Evolutionary conservation across 805 yeast species (phyloP), one percentile per base, ranked within the genome.

Genomic region (Hermanozyma aechmeae): DNA sequence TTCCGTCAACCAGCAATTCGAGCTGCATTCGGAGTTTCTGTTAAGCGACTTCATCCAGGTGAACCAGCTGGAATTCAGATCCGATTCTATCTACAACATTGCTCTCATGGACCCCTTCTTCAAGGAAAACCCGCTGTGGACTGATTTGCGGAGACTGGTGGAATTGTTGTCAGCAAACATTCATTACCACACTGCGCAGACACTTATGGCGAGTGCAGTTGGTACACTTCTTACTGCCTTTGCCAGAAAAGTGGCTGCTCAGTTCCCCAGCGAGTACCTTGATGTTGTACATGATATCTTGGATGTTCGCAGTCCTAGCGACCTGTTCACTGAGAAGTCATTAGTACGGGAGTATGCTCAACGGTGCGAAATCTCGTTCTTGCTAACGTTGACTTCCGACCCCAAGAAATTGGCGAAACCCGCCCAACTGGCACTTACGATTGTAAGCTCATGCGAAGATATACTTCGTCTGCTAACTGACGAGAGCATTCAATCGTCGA

Each of bases 151-250:
- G n/a, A n/a, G n/a, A n/a, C n/a, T n/a, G n/a, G n/a, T n/a, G n/a
- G n/a, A n/a, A n/a, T n/a, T n/a, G n/a, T n/a, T n/a, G n/a, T n/a
- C n/a, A n/a, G 51, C 76, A 25, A 77, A 78, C 42, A 46, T 75
- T 27, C 84, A 84, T 37, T 67, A 65, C 40, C 65, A 74, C 6
- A 66, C 75, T 23, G 68, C 87, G 1, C 94, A 85, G 43, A 61
- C 77, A 11, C 60, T 72, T 4, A 70, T 81, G 13, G 79, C 84
- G 3, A 79, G 78, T 42, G 70, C 93, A 0, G 75, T 83, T 69
- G 86, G 89, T 28, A 85, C 92, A 2, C 58, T 86, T 19, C 37
- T 84, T 14, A 76, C 89, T 0, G 72, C 89, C 0, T 77, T 59
- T 42, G 68, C 80, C 34, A 68, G 73, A 36, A 61, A 57, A 25